Conservation (phyloP, 2,329 filamentous ascomycete species). For the Ophiostoma quercus region DNA sequence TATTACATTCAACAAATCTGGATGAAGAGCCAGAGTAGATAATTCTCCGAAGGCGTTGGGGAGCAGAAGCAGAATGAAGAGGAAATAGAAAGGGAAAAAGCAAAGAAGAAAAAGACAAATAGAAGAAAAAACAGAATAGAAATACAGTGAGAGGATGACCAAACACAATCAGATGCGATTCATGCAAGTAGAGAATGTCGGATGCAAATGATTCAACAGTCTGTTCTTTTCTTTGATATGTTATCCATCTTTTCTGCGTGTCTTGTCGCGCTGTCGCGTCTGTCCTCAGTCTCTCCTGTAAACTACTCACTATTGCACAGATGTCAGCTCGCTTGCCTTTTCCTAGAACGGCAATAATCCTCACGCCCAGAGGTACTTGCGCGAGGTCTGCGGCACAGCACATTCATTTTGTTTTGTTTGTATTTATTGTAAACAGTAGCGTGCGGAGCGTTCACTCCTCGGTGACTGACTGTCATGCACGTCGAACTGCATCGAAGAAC, state of each 20-base stretch:
- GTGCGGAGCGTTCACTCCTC: not conserved
- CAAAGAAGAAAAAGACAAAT: not conserved
- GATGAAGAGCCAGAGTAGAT: not conserved
- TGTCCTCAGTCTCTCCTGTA: not conserved
- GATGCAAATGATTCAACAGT: too few species aligned
- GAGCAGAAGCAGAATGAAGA: not conserved
- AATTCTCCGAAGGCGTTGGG: not conserved
- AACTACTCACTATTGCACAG: not conserved
- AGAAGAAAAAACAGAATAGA: too few species aligned
- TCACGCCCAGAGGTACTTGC: not conserved
- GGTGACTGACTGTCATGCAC: not conserved
- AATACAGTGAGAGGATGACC: too few species aligned
- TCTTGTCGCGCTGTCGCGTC: not conserved
- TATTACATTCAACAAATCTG: too few species aligned
- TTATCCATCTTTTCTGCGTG: too few species aligned
- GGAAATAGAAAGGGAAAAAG: not conserved
- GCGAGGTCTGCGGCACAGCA: conserved; percentile 8
- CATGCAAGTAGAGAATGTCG: not conserved
- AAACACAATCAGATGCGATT: not conserved
- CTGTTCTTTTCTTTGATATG: too few species aligned
- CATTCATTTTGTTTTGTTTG: not conserved
- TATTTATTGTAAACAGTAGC: not conserved
- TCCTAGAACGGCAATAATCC: conserved; percentile 2
- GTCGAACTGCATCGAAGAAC: not conserved
- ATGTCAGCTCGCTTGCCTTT: not conserved